Base-by-base conservation (phyloP, 1,139 yeast species). In the Yamadazyma atmosphaerica region DNA sequence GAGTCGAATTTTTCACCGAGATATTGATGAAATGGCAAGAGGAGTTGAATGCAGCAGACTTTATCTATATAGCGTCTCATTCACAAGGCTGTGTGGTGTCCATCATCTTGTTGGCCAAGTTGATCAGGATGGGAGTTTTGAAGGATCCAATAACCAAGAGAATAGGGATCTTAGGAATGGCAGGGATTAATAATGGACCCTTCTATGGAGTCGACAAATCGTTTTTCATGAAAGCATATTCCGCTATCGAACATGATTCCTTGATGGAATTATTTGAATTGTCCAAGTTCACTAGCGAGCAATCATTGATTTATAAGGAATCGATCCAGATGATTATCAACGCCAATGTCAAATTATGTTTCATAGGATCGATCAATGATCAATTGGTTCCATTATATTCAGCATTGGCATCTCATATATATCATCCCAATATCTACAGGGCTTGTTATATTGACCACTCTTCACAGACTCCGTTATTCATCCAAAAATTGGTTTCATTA, bases 41-140 rank as follows among this genome's bases (percentile, higher is more conserved):
- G 15, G 88, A 86, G 49, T 70, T 92, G 21, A 74, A 77, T 39
- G 73, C 77, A 22, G 90, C 96, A 0, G 98, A 92, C 58, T 84
- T 85, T 50, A 79, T 92, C 9, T 88, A 84, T 56, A 77, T 92
- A 47, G 96, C 96, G 1, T 81, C 95, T 0, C 98, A 92, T 63
- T 88, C 97, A 0, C 98, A 92, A 61, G 98, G 98, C 0, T 83
- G 94, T 39, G 97, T 96, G 0, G 98, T 92, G 0, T 81, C 96
- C 1, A 81, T 88, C 1, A 83, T 88, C 34, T 59, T 92, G 22
- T 63, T 89, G 24, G 86, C 96, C 0, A 74, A 77, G 47, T 68
- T 92, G 33, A 76, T 92, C 7, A 82, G 78, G 45, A 73, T 79
- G 47, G 95, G 92, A 0, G 72, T 86, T 18, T 74, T 88, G 14